phyloP scores from a whole-genome alignment of 176 grass and related monocot species.

The Coix lacrymajobi region DNA sequence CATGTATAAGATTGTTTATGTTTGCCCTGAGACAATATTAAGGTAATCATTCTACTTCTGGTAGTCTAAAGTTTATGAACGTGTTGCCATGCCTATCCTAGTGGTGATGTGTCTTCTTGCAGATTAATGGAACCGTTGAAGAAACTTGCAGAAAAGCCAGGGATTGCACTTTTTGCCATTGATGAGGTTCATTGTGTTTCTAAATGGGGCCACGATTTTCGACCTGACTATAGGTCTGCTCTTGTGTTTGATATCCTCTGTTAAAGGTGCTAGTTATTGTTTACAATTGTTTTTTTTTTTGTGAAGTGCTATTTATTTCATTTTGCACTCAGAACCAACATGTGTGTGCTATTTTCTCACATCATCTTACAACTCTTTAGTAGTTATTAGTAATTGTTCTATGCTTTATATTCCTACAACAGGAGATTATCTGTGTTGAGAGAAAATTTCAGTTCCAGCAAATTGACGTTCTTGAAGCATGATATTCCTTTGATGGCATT shows the following conservation, averaged over 20 bases:
- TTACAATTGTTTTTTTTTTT: neutral
- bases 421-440: conserved; percentile 66
- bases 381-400: neutral
- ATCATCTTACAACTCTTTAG: neutral
- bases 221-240: conserved; percentile 86
- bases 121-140: conserved; percentile 88
- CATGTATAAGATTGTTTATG: conserved; percentile 91
- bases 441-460: conserved; percentile 72
- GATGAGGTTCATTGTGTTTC: conserved; percentile 98
- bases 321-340: conserved; percentile 1
- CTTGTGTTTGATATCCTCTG: conserved; percentile 42
- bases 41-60: conserved; percentile 49
- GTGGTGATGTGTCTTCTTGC: conserved; percentile 23
- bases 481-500: conserved; percentile 93
- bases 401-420: neutral
- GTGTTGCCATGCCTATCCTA: neutral
- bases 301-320: neutral
- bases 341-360: neutral
- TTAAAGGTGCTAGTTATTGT: conserved; percentile 33
- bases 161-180: conserved; percentile 90
- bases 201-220: conserved; percentile 98
- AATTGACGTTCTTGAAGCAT: conserved; percentile 64
- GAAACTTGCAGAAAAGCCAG: conserved; percentile 82
- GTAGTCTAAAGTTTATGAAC: neutral
- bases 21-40: conserved; percentile 91